Evolutionary conservation across 805 yeast species (phyloP).

Genomic region (Pichia cabralensis): DNA sequence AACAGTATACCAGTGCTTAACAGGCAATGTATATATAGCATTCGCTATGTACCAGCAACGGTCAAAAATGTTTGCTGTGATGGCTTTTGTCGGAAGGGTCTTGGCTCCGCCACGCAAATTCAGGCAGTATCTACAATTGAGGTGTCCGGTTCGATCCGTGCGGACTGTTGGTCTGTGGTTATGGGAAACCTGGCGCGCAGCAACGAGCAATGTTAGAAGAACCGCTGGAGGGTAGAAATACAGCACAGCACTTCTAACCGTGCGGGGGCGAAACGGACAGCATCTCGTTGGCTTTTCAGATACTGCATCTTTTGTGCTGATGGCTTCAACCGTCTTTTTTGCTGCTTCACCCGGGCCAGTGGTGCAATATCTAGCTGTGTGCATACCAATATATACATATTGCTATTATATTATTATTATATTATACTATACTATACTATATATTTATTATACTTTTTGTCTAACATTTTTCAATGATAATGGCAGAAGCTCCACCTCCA

Average conservation of each 20-base stretch:
- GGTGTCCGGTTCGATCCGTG: slow-evolving; percentile 36
- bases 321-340: slow-evolving; percentile 14
- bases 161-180: slow-evolving; percentile 24
- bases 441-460: no score
- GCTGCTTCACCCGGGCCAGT: no score
- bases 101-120: slow-evolving; percentile 10
- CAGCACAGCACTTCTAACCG: slow-evolving; percentile 35
- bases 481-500: slow-evolving; percentile 98
- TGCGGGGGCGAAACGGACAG: slow-evolving; percentile 31
- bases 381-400: no score
- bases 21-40: no score
- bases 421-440: no score
- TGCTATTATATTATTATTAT: no score
- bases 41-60: no score
- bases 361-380: no score
- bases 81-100: slow-evolving; percentile 26
- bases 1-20: no score
- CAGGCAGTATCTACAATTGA: slow-evolving; percentile 19
- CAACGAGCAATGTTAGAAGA: no score
- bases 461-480: slow-evolving; percentile 67
- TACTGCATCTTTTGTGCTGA: slow-evolving; percentile 16
- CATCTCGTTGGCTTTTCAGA: slow-evolving; percentile 27
- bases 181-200: slow-evolving; percentile 29
- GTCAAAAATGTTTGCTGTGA: slow-evolving; percentile 18
- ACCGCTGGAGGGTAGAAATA: slow-evolving; percentile 35